Base-by-base conservation (phyloP, 148 eudicot species). In the Rheum nobile region DNA sequence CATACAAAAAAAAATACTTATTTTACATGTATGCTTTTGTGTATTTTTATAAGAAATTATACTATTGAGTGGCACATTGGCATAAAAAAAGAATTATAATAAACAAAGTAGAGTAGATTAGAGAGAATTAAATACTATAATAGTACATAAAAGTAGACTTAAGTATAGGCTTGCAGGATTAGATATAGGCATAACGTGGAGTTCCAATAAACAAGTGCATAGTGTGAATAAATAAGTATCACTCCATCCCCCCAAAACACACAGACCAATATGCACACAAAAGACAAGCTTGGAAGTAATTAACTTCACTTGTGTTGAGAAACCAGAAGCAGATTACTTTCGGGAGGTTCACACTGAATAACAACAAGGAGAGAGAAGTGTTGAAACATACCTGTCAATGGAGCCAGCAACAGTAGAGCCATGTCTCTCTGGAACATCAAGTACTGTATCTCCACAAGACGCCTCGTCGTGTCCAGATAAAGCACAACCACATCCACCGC, bases 111-210 rank as follows among this genome's bases (percentile, higher is more conserved):
- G 72, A 21, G 48, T 39, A 38, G 73, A 43, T 38, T 71, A 71
- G 50, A 71, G 50, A 16, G 50, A 43, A 71, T 24, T 16, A 71
- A 71, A 22, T 43, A 71, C 19, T 71, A 21, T 71, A 39, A 39
- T 39, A 71, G 73, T 71, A 41, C 70, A 65, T 17, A 31, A 71
- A 39, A 71, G 73, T 41, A 71, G 73, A 41, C 32, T 71, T 21
- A 43, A 39, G 46, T 71, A 71, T 71, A 71, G 73, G 73, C 73
- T 71, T 71, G 48, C 50, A 39, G 73, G 46, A 43, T 71, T 43
- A 71, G 42, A 39, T 71, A 71, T 71, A 71, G 73, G 73, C 73
- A 71, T 71, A 71, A 71, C 73, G 73, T 71, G 73, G 73, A 71
- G 73, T 71, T 71, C 47, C 73, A 71, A 71, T 71, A 71, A 39